Conservation (phyloP, 176 grass and related monocot genomes). For the Carex scoparia region DNA sequence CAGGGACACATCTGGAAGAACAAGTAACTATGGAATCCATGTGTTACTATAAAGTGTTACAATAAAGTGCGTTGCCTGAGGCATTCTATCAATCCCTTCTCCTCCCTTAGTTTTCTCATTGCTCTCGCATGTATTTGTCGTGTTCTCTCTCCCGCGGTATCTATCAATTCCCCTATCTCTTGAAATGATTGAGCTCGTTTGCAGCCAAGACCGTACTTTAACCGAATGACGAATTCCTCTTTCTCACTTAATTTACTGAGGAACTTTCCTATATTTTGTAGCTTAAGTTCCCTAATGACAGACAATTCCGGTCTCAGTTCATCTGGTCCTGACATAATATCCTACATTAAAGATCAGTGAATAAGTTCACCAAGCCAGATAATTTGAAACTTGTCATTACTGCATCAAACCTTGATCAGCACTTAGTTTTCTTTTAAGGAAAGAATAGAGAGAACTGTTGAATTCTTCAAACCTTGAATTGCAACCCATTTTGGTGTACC, state of each 20-base stretch:
- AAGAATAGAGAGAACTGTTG: not conserved
- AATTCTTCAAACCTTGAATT: constrained; percentile 8
- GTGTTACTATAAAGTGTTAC: constrained; percentile 15
- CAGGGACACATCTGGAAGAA: not conserved
- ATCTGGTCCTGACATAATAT: constrained; percentile 21
- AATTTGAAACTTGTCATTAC: not conserved
- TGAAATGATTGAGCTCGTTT: constrained; percentile 27
- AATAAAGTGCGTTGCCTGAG: not conserved
- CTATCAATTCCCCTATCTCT: constrained; percentile 29
- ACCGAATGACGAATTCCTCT: constrained; percentile 26
- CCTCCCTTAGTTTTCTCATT: constrained; percentile 26
- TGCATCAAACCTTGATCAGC: not conserved
- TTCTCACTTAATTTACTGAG: constrained; percentile 22
- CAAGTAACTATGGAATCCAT: not conserved
- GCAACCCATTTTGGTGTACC: not conserved
- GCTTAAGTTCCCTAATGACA: constrained; percentile 11
- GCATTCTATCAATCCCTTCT: constrained; percentile 28
- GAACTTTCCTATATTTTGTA: constrained; percentile 24
- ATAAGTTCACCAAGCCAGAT: not conserved
- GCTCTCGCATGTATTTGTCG: constrained; percentile 21
- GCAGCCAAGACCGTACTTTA: constrained; percentile 30
- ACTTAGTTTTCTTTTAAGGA: not conserved
- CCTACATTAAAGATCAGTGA: constrained; percentile 23
- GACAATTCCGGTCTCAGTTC: constrained; percentile 9
- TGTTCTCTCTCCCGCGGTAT: not conserved